phyloP scores from a whole-genome alignment of 2,329 filamentous ascomycete genomes.

The Exserohilum rostratum region DNA sequence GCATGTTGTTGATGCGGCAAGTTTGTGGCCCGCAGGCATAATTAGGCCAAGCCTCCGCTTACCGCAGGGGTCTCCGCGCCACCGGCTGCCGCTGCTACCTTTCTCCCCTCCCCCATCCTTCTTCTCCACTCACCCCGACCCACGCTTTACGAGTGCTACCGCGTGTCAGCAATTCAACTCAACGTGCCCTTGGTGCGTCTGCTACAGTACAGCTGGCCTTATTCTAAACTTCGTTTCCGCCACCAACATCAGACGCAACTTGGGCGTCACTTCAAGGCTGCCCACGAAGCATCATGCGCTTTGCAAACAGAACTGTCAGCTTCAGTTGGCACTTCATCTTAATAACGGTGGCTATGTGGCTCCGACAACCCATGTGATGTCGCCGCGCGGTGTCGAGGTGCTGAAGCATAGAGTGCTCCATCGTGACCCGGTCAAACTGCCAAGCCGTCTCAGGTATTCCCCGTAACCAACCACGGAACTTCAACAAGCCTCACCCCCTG shows the following conservation, averaged over 20 bases:
- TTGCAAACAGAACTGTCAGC: not conserved
- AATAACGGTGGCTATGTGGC: not conserved
- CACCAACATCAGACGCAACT: not conserved
- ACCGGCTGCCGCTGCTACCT: not conserved
- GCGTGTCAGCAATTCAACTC: too few species aligned
- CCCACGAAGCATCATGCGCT: not conserved
- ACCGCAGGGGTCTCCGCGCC: constrained; percentile 4
- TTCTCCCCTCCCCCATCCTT: not conserved
- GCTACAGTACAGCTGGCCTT: too few species aligned
- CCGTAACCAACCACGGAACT: constrained; percentile 23
- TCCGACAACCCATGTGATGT: constrained; percentile 7
- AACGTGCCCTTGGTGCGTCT: too few species aligned
- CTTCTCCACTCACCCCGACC: too few species aligned
- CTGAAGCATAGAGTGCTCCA: constrained; percentile 36
- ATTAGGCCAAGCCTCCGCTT: constrained; percentile 9
- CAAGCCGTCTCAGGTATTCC: constrained; percentile 34
- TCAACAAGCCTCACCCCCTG: constrained; percentile 6
- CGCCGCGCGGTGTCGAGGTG: constrained; percentile 5
- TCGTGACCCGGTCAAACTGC: constrained; percentile 27
- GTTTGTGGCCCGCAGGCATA: constrained; percentile 4
- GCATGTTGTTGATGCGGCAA: constrained; percentile 12
- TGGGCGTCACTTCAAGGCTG: not conserved
- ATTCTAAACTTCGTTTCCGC: not conserved
- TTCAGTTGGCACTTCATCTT: not conserved
- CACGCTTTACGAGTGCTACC: too few species aligned